Evolutionary conservation across 106 monocot species (phyloP).

Genomic region (Platanthera guangdongensis): DNA sequence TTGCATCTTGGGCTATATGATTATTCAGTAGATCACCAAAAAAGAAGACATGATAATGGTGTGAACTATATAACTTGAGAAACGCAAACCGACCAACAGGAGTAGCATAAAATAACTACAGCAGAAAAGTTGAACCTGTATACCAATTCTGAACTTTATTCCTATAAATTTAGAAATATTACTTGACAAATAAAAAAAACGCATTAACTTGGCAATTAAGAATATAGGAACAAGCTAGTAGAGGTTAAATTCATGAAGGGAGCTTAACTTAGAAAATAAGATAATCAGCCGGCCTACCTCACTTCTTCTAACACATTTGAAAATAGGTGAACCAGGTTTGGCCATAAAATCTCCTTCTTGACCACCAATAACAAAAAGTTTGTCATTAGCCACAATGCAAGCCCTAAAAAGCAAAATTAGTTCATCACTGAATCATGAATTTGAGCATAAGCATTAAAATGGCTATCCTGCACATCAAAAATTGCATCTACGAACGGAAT

Average conservation of each 20-base stretch:
- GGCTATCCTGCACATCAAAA: no score
- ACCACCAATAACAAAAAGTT: constrained; percentile 83
- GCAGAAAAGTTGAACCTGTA: neutral
- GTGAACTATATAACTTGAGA: neutral
- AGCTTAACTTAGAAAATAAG: neutral
- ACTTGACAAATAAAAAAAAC: neutral
- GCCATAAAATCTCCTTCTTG: constrained; percentile 98
- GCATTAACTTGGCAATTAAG: neutral
- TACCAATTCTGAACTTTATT: neutral
- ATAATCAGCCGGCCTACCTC: constrained; percentile 42
- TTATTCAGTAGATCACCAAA: neutral
- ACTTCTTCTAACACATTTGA: constrained; percentile 75
- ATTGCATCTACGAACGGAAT: no score
- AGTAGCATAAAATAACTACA: neutral
- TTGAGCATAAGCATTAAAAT: no score
- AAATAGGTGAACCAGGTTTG: constrained; percentile 92
- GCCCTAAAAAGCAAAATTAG: constrained; percentile 41
- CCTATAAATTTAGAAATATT: neutral
- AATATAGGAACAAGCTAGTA: neutral
- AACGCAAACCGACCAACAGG: neutral
- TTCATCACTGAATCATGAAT: neutral
- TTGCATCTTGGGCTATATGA: neutral
- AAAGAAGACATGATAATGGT: neutral
- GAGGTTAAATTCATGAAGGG: neutral
- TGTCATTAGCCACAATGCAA: constrained; percentile 79